These are phyloP conservation scores for Zelonia costaricensis DNA, from an alignment of 208 protist genomes.

Conservation along the genomic window DNA sequence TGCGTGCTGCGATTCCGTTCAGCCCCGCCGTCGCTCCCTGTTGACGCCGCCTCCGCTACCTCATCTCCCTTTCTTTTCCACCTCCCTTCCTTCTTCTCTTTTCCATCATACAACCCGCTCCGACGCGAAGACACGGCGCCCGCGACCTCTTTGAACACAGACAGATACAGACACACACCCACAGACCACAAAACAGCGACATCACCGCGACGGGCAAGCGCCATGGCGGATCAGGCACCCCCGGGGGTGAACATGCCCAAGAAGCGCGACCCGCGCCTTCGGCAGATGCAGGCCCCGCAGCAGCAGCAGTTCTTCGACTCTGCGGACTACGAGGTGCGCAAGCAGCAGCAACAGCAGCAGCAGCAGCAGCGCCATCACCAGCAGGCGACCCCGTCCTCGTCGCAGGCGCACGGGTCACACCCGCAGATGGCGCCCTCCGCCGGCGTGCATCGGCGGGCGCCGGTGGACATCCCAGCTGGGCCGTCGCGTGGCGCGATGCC, in stretches of 20 bases:
- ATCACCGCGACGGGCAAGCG: conserved; percentile 1
- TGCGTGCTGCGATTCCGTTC: no score
- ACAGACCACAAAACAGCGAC: conserved; percentile 3
- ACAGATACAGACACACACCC: background rate
- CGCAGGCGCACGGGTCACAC: conserved; percentile 1
- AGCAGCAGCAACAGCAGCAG: conserved; percentile 54
- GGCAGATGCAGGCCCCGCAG: conserved; percentile 65
- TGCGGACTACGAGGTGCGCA: conserved; percentile 85
- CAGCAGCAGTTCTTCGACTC: conserved; percentile 89
- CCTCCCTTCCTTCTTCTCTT: background rate
- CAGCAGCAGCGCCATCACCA: conserved; percentile 9
- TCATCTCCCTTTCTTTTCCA: background rate
- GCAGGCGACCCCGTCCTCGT: background rate
- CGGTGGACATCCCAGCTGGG: no score
- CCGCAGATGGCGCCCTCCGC: background rate
- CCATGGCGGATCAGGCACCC: conserved; percentile 37
- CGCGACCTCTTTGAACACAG: no score
- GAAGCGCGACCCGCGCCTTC: conserved; percentile 83
- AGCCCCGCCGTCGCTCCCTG: background rate
- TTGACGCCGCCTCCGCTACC: background rate
- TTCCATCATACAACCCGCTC: no score
- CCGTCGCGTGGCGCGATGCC: no score
- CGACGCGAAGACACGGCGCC: no score
- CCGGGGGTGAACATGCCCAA: conserved; percentile 88
- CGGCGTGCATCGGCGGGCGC: background rate